Conservation (phyloP, 2,329 filamentous ascomycete species). For the Alternaria sp. region DNA sequence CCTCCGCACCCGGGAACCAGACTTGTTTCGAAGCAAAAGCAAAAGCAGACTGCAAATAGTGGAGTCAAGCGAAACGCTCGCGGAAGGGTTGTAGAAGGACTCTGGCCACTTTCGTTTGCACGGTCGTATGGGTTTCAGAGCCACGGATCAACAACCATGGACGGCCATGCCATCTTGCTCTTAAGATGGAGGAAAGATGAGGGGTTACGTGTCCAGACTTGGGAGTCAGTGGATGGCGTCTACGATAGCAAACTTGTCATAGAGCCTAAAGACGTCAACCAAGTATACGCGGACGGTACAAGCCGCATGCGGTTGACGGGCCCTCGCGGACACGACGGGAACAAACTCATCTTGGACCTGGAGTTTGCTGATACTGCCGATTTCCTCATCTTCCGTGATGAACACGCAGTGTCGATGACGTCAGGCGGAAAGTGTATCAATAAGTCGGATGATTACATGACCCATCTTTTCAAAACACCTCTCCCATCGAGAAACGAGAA, state of each 20-base stretch:
- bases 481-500: constrained; percentile 16
- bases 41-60: neutral
- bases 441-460: constrained; percentile 10
- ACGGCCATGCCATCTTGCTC: constrained; percentile 1
- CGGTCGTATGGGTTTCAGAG: constrained; percentile 18
- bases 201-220: constrained; percentile 5
- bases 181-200: neutral
- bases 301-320: constrained; percentile 31
- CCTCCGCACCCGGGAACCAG: neutral
- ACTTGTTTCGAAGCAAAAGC: constrained; percentile 4
- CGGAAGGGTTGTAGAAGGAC: neutral
- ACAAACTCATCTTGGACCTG: constrained; percentile 25
- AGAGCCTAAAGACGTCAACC: constrained; percentile 16
- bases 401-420: neutral
- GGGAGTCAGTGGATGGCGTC: neutral
- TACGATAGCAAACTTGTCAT: constrained; percentile 8
- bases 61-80: neutral
- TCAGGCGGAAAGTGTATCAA: neutral
- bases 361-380: constrained; percentile 20
- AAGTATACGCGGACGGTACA: constrained; percentile 17
- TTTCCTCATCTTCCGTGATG: constrained; percentile 16
- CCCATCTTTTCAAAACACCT: constrained; percentile 16
- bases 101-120: constrained; percentile 27
- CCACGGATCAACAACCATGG: neutral
- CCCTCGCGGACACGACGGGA: constrained; percentile 4